phyloP scores from a whole-genome alignment of 2,329 filamentous ascomycete genomes.

The Thermothelomyces thermophilus region DNA sequence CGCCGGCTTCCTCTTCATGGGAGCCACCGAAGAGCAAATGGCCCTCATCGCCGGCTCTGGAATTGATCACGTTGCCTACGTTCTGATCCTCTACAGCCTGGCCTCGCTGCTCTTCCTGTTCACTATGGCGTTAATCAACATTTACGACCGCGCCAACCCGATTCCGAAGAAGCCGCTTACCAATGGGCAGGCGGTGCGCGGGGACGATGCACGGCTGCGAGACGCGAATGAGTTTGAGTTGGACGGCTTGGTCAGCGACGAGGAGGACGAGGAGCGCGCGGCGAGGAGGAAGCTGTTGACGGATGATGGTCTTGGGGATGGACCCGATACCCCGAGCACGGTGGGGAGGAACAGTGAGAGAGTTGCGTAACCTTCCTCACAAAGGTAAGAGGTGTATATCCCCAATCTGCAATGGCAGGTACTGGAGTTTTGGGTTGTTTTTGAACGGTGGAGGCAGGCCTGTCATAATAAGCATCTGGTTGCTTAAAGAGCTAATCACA shows the following conservation, averaged over 20 bases:
- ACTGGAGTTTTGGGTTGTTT: conserved; percentile 11
- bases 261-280: conserved; percentile 56
- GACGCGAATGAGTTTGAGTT: conserved; percentile 94
- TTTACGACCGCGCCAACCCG: conserved; percentile 63
- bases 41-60: conserved; percentile 61
- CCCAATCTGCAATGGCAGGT: conserved; percentile 3
- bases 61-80: conserved; percentile 85
- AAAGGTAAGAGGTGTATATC: background rate
- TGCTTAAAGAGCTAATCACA: too few relatives aligned
- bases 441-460: background rate
- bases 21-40: conserved; percentile 96
- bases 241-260: conserved; percentile 81
- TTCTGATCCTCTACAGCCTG: conserved; percentile 84
- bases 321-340: conserved; percentile 42
- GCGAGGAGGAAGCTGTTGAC: conserved; percentile 33
- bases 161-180: conserved; percentile 32
- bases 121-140: conserved; percentile 72
- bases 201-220: conserved; percentile 53
- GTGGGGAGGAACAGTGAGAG: conserved; percentile 30
- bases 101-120: conserved; percentile 90
- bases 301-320: conserved; percentile 29
- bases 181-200: conserved; percentile 33
- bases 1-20: conserved; percentile 94
- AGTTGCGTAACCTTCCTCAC: conserved; percentile 1
- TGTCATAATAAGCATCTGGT: background rate